A percentile compares a stretch with the other conserved stretches of the same genome.
These are phyloP conservation scores for Solanum virginianum DNA, from an alignment of 257 asterid species.

Conservation along the genomic window DNA sequence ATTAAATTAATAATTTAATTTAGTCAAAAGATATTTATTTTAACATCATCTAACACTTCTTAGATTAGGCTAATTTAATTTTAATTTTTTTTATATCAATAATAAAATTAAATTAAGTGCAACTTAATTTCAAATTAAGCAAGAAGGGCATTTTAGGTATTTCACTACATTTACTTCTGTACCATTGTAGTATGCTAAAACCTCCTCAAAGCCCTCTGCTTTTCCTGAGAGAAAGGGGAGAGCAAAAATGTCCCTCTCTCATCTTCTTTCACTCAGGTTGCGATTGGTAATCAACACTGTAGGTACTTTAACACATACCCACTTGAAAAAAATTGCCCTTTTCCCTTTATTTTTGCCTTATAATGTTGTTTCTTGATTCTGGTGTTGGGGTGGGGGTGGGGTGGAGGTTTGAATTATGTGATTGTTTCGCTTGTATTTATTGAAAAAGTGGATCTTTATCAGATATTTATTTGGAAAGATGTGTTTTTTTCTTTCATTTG, in stretches of 20 bases:
- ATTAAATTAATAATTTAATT: too few species aligned
- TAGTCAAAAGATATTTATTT: too few species aligned
- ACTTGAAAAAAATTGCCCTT: not conserved
- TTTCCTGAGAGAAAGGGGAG: not conserved
- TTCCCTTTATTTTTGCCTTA: not conserved
- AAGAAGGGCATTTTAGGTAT: not conserved
- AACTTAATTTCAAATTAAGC: too few species aligned
- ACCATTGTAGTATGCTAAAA: not conserved
- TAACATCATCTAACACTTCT: too few species aligned
- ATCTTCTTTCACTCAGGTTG: slow-evolving; percentile 24
- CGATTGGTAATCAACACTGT: slow-evolving; percentile 5
- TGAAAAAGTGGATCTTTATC: not conserved
- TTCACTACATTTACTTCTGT: not conserved
- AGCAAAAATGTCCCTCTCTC: slow-evolving; percentile 33
- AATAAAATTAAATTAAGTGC: too few species aligned
- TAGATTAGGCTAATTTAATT: too few species aligned
- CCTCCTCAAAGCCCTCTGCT: slow-evolving; percentile 25
- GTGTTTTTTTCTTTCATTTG: not conserved
- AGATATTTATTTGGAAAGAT: not conserved
- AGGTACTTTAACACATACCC: slow-evolving; percentile 12
- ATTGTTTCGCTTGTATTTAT: not conserved
- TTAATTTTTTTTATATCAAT: too few species aligned
- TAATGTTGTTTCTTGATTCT: not conserved
- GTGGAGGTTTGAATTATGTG: not conserved
- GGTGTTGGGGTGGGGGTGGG: not conserved